Evolutionary conservation across 2,329 filamentous ascomycete species (phyloP), one percentile per base, ranked within the genome.

Genomic region (Neospermospora avenae): DNA sequence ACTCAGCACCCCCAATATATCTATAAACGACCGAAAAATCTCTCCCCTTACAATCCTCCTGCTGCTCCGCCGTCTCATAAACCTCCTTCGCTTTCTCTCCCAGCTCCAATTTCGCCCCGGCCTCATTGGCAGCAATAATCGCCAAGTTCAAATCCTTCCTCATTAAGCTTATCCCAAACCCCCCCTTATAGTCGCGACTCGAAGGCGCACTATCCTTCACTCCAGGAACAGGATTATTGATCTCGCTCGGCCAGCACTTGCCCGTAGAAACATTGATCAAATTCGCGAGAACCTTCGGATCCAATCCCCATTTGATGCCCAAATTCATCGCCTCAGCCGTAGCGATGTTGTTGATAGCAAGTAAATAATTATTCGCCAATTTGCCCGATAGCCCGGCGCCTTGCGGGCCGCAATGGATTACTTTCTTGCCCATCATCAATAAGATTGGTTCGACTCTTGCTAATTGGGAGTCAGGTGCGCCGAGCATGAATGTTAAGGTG

Each of bases 401-500:
- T 67, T 96, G 92, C 0, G 80, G 80, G 3, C 95, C 95, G 69
- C 96, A 89, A 73, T 96, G 92, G 63, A 96, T 81, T 4, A 96
- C 88, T 61, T 88, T 88, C 71, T 87, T 87, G 57, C 95, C 95
- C 92, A 99, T 97, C 62, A 85, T 80, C 22, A 87, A 79, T 4
- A 99, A 80, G 1, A 92, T 80, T 0, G 85, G 81, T 59, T 87
- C 87, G 10, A 90, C 80, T 11, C 84, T 82, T 1, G 85, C 76
- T 1, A 95, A 79, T 0, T 90, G 74, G 3, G 81, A 77, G 0
- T 78, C 72, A 0, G 85, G 80, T 6, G 87, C 83, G 45, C 95
- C 95, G 58, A 98, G 85, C 95, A 99, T 98, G 74, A 99, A 99
- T 0, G 93, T 96, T 60, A 99, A 79, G 0, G 91, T 93, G 35